Percentiles rank a stretch among this genome's conserved stretches.
phyloP scores from a whole-genome alignment of 1,284 basidiomycete species.

The Ceratobasidium sp. region DNA sequence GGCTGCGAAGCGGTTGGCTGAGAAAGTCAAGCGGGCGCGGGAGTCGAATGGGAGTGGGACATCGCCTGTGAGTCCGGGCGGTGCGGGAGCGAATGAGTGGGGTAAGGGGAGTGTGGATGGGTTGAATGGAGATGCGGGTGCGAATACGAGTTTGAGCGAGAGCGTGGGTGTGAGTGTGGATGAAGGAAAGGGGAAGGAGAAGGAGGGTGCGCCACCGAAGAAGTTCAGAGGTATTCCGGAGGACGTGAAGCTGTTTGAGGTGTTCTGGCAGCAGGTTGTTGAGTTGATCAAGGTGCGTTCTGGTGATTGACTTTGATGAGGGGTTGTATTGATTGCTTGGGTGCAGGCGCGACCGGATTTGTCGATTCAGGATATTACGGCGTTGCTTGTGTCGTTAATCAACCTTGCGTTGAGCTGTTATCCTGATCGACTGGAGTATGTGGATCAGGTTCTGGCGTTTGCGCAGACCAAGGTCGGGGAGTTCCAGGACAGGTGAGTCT shows the following conservation, averaged over 20 bases:
- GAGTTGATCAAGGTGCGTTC: constrained; percentile 89
- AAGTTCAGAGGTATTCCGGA: constrained; percentile 95
- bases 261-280: constrained; percentile 98
- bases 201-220: constrained; percentile 64
- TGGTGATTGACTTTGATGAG: constrained; percentile 1
- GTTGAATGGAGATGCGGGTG: constrained; percentile 50
- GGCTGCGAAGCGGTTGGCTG: constrained; percentile 85
- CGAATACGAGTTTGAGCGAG: background rate
- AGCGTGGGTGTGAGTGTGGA: constrained; percentile 55
- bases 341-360: constrained; percentile 90
- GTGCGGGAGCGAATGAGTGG: constrained; percentile 54
- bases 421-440: constrained; percentile 93
- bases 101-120: constrained; percentile 45
- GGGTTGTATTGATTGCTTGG: too few relatives aligned
- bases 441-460: constrained; percentile 92
- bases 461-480: constrained; percentile 88
- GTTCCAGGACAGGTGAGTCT: constrained; percentile 77
- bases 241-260: constrained; percentile 92
- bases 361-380: constrained; percentile 95
- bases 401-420: constrained; percentile 96
- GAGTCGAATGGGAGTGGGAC: constrained; percentile 64
- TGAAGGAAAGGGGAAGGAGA: constrained; percentile 69
- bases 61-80: constrained; percentile 52
- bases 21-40: constrained; percentile 80
- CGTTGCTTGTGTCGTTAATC: constrained; percentile 90